Conservation (phyloP, 73 alveolate genomes). For the Tetrahymena borealis region DNA sequence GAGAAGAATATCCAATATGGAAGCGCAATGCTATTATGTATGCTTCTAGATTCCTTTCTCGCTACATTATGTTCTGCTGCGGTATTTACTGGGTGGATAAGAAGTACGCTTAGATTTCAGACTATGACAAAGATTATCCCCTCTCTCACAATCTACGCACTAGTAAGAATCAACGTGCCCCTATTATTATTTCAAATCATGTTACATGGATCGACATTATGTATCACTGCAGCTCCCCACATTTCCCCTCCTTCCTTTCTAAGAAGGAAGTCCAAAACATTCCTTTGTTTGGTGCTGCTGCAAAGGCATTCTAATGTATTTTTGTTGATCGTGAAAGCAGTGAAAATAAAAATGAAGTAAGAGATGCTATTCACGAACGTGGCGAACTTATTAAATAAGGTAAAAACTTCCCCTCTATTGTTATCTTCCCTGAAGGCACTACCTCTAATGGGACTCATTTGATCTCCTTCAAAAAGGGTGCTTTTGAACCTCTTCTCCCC, state of each 20-base stretch:
- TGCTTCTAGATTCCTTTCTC: conserved; percentile 7
- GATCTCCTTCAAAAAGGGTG: conserved; percentile 62
- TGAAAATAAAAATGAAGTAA: conserved; percentile 8
- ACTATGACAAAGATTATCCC: conserved; percentile 18
- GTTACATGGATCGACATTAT: conserved; percentile 37
- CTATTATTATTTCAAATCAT: conserved; percentile 40
- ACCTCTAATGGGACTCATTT: conserved; percentile 60
- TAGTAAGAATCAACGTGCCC: conserved; percentile 1
- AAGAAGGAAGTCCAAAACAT: conserved; percentile 5
- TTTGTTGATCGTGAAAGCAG: conserved; percentile 29
- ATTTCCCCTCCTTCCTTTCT: conserved; percentile 39
- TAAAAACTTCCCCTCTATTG: conserved; percentile 50
- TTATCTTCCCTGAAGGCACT: conserved; percentile 76
- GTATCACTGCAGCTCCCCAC: conserved; percentile 7
- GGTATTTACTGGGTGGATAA: conserved; percentile 13
- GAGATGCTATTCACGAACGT: conserved; percentile 32
- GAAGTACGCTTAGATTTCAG: conserved; percentile 18
- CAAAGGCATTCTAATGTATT: conserved; percentile 22
- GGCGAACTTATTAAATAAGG: conserved; percentile 59
- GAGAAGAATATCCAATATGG: conserved; percentile 7
- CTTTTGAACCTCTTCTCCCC: conserved; percentile 59
- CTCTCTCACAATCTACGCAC: not conserved
- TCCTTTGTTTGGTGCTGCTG: conserved; percentile 33
- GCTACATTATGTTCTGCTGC: conserved; percentile 21
- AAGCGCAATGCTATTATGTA: conserved; percentile 4